Evolutionary conservation across 768 basidiomycete genomes (phyloP), one percentile per base, ranked within the genome.

Genomic region (Tulasnella sp.): DNA sequence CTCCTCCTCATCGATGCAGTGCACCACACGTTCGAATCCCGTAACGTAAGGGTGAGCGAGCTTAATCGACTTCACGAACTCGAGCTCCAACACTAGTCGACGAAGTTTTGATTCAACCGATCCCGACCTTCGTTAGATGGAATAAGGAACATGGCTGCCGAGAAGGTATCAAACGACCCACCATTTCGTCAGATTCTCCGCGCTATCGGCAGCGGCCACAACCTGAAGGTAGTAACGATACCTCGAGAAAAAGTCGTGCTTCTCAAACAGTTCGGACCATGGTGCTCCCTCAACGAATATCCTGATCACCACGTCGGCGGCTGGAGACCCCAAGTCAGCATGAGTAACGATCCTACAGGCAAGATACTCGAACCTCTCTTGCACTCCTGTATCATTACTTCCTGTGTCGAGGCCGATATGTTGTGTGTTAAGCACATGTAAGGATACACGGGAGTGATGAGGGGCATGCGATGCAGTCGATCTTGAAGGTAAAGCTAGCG

Each of bases 371-470:
- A 58, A 92, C 96, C 96, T 87, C 92, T 90, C 85, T 94, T 93
- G 83, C 98, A 96, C 81, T 99, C 97, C 79, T 94, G 91, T 0
- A 93, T 96, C 87, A 97, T 95, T 74, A 99, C 93, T 87, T 92
- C 91, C 84, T 97, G 94, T 5, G 97, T 99, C 11, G 96, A 97
- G 58, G 89, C 89, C 72, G 95, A 96, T 77, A 99, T 96, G 80
- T 99, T 99, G 85, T 99, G 97, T 22, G 97, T 99, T 34, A 97
- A 90, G 83, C 97, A 99, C 97, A 99, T 99, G 7, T 96, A 91
- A 67, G 97, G 97, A 83, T 98, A 99, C 14, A 97, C 96, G 3
- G 97, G 97, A 1, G 97, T 99, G 80, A 99, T 99, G 81, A 99
- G 98, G 15, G 97, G 97, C 97, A 99, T 99, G 79, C 94, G 89